Percentiles rank a stretch among this genome's conserved stretches.
Evolutionary conservation across 768 basidiomycete species (phyloP).

Genomic region (Saitozyma sp.): DNA sequence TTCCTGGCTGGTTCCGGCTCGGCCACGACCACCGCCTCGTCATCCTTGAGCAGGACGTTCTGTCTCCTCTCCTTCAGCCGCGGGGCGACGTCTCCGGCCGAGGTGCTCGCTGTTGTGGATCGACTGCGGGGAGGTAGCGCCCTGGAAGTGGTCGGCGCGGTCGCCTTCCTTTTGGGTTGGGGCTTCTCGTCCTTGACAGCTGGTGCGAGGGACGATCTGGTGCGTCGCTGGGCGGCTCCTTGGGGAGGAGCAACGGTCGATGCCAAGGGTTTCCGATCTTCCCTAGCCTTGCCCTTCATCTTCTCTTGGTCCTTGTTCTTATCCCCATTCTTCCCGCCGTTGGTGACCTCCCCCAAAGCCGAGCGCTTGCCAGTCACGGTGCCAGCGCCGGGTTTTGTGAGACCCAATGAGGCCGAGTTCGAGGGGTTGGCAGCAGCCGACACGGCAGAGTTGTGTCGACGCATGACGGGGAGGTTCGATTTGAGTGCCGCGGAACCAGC

Average conservation of each 20-base stretch:
- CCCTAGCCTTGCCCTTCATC: slow-evolving; percentile 15
- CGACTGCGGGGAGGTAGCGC: slow-evolving; percentile 26
- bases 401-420: too few species aligned
- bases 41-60: slow-evolving; percentile 15
- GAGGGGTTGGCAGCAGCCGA: slow-evolving; percentile 18
- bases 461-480: background rate
- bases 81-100: slow-evolving; percentile 13
- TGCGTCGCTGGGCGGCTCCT: background rate
- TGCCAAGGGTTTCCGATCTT: background rate
- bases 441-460: slow-evolving; percentile 3
- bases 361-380: slow-evolving; percentile 23
- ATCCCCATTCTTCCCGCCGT: slow-evolving; percentile 23
- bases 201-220: background rate
- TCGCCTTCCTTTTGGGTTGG: background rate
- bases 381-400: background rate
- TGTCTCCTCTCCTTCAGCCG: slow-evolving; percentile 5
- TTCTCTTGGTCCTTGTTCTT: slow-evolving; percentile 9
- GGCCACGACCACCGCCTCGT: slow-evolving; percentile 3
- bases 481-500: background rate
- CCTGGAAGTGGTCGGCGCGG: background rate
- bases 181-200: slow-evolving; percentile 2
- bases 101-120: slow-evolving; percentile 34
- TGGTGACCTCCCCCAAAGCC: slow-evolving; percentile 44
- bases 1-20: slow-evolving; percentile 33
- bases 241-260: slow-evolving; percentile 3